Percentiles rank a stretch among this genome's conserved stretches.
Evolutionary conservation across 495 filamentous ascomycete species (phyloP).

Genomic region (Polyplosphaeria fusca): DNA sequence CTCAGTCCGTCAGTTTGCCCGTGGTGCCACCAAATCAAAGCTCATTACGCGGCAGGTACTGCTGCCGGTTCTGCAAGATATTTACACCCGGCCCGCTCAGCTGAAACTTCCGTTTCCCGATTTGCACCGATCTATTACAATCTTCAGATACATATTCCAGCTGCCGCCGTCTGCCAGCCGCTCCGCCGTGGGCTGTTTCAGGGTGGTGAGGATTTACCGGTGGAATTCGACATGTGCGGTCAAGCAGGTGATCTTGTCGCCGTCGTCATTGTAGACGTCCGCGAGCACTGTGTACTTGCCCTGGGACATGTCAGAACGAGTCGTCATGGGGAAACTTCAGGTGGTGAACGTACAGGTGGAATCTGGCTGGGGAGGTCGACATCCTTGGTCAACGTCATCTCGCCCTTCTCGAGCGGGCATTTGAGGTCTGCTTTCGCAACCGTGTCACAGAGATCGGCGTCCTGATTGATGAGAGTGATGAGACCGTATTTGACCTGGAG

Average conservation of each 20-base stretch:
- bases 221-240: conserved; percentile 62
- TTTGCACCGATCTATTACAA: conserved; percentile 17
- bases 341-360: conserved; percentile 70
- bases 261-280: conserved; percentile 71
- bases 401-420: conserved; percentile 80
- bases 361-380: conserved; percentile 85
- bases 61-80: conserved; percentile 22
- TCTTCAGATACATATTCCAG: conserved; percentile 19
- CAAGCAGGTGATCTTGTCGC: conserved; percentile 75
- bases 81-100: conserved; percentile 28
- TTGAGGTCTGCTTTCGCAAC: conserved; percentile 80
- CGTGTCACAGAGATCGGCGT: conserved; percentile 81
- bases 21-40: no score
- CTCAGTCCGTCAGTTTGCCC: no score
- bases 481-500: conserved; percentile 90
- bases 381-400: conserved; percentile 67
- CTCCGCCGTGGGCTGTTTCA: conserved; percentile 7
- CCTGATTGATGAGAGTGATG: conserved; percentile 78
- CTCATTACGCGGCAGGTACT: conserved; percentile 19
- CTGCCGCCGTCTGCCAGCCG: background rate
- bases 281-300: conserved; percentile 86
- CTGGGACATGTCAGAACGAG: conserved; percentile 44
- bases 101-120: conserved; percentile 29
- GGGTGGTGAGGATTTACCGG: conserved; percentile 27
- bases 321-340: background rate